Conservation (phyloP, 2,329 filamentous ascomycete species). For the Paradendryphiella salina region DNA sequence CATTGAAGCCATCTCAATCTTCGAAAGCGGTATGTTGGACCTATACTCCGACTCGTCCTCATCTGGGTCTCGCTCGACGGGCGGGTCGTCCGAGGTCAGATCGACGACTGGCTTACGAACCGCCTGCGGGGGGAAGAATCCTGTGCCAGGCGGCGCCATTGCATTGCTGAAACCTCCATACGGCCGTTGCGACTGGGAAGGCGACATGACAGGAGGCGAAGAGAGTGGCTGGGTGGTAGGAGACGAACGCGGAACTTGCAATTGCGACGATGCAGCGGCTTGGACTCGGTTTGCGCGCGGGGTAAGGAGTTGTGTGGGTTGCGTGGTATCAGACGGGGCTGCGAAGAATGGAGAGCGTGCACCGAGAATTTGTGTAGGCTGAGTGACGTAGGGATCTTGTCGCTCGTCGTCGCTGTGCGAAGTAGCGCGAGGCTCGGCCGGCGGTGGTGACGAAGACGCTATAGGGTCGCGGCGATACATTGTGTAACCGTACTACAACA, state of each 20-base stretch:
- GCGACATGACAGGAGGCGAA: slow-evolving; percentile 49
- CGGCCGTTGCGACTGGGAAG: slow-evolving; percentile 69
- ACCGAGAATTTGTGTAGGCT: slow-evolving; percentile 37
- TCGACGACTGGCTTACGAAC: slow-evolving; percentile 47
- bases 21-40: slow-evolving; percentile 64
- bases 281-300: slow-evolving; percentile 43
- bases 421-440: slow-evolving; percentile 13
- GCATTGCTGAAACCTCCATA: slow-evolving; percentile 60
- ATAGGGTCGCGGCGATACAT: slow-evolving; percentile 45
- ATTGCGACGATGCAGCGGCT: slow-evolving; percentile 42
- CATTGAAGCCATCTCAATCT: slow-evolving; percentile 48
- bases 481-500: slow-evolving; percentile 12
- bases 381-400: slow-evolving; percentile 55
- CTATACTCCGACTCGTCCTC: slow-evolving; percentile 47
- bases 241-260: slow-evolving; percentile 91
- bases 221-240: slow-evolving; percentile 56
- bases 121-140: slow-evolving; percentile 57
- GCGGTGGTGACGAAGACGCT: slow-evolving; percentile 38
- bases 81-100: slow-evolving; percentile 52
- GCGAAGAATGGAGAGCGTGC: slow-evolving; percentile 36
- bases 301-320: slow-evolving; percentile 64
- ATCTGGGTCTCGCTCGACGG: slow-evolving; percentile 54
- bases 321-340: slow-evolving; percentile 50
- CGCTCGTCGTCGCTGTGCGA: slow-evolving; percentile 53
- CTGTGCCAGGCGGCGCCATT: slow-evolving; percentile 79